A percentile compares a stretch with the other conserved stretches of the same genome.
These are phyloP conservation scores for Diaporthe capsici DNA, from an alignment of 2,329 filamentous ascomycete species.

Conservation along the genomic window DNA sequence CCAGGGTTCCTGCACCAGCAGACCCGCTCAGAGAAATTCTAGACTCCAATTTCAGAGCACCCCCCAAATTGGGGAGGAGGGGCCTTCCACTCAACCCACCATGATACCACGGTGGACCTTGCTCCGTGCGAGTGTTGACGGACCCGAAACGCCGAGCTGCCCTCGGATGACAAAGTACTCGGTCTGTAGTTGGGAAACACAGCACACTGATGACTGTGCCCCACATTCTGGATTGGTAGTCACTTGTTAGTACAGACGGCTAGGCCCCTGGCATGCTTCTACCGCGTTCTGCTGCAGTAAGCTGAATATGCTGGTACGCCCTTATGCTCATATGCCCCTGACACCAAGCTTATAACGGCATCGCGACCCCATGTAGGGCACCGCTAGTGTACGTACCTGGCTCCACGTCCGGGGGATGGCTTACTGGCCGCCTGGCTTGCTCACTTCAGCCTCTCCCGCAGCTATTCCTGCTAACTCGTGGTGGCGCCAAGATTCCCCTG, in stretches of 20 bases:
- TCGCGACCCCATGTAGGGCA: not conserved
- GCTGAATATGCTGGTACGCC: conserved; percentile 8
- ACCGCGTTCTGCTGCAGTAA: not conserved
- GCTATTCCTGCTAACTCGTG: not conserved
- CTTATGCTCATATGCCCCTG: conserved; percentile 28
- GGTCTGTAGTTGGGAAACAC: not conserved
- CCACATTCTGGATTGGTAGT: no score
- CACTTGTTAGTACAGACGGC: not conserved
- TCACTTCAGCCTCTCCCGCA: conserved; percentile 31
- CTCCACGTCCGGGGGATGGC: not conserved
- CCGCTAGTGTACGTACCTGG: not conserved
- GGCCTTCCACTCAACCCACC: not conserved
- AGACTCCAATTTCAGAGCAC: not conserved
- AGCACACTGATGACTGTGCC: not conserved
- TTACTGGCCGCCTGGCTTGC: not conserved
- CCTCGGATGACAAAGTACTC: conserved; percentile 11
- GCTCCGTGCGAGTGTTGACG: conserved; percentile 28
- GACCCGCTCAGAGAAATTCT: not conserved
- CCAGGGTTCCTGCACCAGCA: not conserved
- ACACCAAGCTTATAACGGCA: conserved; percentile 17
- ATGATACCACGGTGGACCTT: conserved; percentile 28
- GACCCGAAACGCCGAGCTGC: conserved; percentile 25
- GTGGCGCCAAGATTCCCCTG: conserved; percentile 32
- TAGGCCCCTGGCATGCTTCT: conserved; percentile 12
- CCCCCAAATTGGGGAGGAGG: not conserved